Evolutionary conservation across 176 grass and related monocot species (phyloP), one percentile per base, ranked within the genome.

Genomic region (Hyparrhenia diplandra): DNA sequence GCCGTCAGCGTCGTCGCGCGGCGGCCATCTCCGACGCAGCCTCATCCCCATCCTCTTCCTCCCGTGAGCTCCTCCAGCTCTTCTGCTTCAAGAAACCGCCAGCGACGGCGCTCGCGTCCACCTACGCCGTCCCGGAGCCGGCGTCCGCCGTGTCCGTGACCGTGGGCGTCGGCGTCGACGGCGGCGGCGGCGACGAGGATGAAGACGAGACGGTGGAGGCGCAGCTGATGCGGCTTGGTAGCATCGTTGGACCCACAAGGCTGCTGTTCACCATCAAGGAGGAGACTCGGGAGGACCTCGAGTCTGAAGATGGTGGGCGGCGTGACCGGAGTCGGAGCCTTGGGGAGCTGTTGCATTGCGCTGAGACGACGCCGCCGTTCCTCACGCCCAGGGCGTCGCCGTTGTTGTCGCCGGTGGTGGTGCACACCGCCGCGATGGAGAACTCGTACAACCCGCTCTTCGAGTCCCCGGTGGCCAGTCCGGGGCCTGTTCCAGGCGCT

Each of bases 261-360:
- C 78, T 95, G 45, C 90, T 98, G 36, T 98, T 95, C 90, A 98
- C 95, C 75, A 98, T 98, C 75, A 98, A 95, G 64, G 95, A 98
- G 86, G 95, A 98, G 89, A 98, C 88, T 25, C 85, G 69, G 41
- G 95, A 98, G 76, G 95, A 98, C 78, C 77, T 95, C 75, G 95
- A 95, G 40, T 93, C 86, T 5, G 95, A 93, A 6, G 92, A 91
- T 30, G 88, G 83, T 4, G 54, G 54, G 54, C 54, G 54, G 21
- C 54, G 54, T 1, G 2, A 21, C 54, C 54, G 54, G 8, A 57
- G 0, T 12, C 80, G 88, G 45, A 94, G 92, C 81, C 77, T 91
- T 30, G 91, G 87, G 32, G 94, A 97, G 71, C 83, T 94, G 5
- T 21, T 94, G 64, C 89, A 87, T 80, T 94, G 79, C 45, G 40